phyloP scores from a whole-genome alignment of 371 early-diverging fungal species.

The Capniomyces stellatus region DNA sequence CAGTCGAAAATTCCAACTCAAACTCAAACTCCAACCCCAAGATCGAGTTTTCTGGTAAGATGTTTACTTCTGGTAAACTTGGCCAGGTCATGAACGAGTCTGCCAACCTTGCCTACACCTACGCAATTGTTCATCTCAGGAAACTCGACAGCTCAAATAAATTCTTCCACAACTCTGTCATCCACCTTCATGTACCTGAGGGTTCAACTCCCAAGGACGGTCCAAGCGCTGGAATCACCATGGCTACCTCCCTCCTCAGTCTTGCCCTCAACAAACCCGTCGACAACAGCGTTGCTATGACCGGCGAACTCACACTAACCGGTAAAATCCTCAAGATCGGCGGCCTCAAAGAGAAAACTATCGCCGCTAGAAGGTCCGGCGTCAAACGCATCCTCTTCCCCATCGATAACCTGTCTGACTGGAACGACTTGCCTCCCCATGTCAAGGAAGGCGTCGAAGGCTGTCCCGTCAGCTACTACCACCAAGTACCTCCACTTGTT shows the following conservation, averaged over 20 bases:
- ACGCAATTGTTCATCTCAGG: slow-evolving; percentile 59
- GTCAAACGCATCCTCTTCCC: slow-evolving; percentile 81
- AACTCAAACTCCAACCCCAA: not conserved
- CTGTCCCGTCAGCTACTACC: slow-evolving; percentile 66
- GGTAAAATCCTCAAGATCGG: slow-evolving; percentile 94
- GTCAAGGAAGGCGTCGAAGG: slow-evolving; percentile 77
- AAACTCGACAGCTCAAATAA: slow-evolving; percentile 55
- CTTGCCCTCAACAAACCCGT: slow-evolving; percentile 64
- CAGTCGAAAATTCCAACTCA: slow-evolving; percentile 18
- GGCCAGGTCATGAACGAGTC: slow-evolving; percentile 98
- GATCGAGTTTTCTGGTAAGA: slow-evolving; percentile 6
- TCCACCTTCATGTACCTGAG: slow-evolving; percentile 94
- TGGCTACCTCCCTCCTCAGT: slow-evolving; percentile 84
- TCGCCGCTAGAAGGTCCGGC: slow-evolving; percentile 90
- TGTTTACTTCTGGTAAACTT: slow-evolving; percentile 72
- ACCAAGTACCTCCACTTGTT: slow-evolving; percentile 32
- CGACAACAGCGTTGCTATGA: slow-evolving; percentile 78
- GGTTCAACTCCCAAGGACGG: slow-evolving; percentile 97
- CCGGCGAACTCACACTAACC: slow-evolving; percentile 91
- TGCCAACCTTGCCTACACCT: slow-evolving; percentile 87
- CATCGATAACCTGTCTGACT: slow-evolving; percentile 70
- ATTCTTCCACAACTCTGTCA: slow-evolving; percentile 72
- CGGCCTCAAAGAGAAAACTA: slow-evolving; percentile 91
- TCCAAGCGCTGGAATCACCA: slow-evolving; percentile 89
- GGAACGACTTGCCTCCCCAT: slow-evolving; percentile 85